Evolutionary conservation across 2,329 filamentous ascomycete species (phyloP).

Genomic region (Penicillium psychrosexuale): DNA sequence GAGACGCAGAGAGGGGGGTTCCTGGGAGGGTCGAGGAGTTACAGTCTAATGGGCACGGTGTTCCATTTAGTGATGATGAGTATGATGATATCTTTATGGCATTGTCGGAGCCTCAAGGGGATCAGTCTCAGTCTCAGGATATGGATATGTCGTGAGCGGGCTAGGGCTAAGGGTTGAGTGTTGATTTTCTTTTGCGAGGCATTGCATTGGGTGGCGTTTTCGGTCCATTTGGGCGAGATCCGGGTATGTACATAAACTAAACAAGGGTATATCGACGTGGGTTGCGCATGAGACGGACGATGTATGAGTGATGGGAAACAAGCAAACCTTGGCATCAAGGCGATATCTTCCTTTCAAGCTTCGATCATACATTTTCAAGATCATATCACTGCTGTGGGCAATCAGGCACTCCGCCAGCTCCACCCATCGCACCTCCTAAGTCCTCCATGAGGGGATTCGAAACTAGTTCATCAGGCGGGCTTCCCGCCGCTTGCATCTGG

Average conservation of each 20-base stretch:
- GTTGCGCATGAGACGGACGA: conserved; percentile 22
- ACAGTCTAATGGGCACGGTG: conserved; percentile 7
- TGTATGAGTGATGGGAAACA: not conserved
- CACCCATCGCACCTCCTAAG: conserved; percentile 66
- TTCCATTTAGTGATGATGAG: conserved; percentile 53
- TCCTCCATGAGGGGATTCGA: conserved; percentile 60
- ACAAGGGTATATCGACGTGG: conserved; percentile 34
- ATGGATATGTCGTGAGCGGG: conserved; percentile 41
- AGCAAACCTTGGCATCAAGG: not conserved
- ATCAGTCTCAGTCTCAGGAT: conserved; percentile 22
- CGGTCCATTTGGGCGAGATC: not conserved
- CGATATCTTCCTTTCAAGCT: not conserved
- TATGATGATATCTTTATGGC: conserved; percentile 65
- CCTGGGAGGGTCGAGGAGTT: not conserved
- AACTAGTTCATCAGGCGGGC: conserved; percentile 84
- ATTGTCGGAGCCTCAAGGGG: conserved; percentile 48
- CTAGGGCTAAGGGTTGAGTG: conserved; percentile 6
- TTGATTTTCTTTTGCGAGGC: conserved; percentile 1
- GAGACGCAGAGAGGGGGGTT: conserved; percentile 15
- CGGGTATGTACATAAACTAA: conserved; percentile 12
- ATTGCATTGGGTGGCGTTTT: conserved; percentile 20
- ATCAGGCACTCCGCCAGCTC: conserved; percentile 55
- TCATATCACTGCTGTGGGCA: conserved; percentile 58
- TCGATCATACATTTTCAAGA: conserved; percentile 2
- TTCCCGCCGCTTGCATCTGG: conserved; percentile 95